Conservation (phyloP, 352 stramenopile species). For the Phytophthora sp. region DNA sequence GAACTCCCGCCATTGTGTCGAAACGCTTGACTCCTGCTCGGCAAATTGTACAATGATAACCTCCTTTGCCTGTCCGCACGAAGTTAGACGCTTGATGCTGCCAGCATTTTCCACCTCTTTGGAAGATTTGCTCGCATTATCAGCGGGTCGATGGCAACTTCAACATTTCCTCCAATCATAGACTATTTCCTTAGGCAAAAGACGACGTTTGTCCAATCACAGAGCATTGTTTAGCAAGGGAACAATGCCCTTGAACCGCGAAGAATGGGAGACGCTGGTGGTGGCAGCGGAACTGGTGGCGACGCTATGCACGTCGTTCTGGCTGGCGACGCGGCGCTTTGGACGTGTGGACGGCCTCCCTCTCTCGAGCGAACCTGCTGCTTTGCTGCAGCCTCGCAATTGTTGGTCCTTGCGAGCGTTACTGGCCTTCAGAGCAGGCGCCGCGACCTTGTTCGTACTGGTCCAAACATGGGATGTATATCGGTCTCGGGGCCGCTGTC, state of each 20-base stretch:
- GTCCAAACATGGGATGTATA: conserved; percentile 70
- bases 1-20: conserved; percentile 23
- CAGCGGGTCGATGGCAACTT: background rate
- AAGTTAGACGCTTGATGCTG: no score
- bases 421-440: conserved; percentile 42
- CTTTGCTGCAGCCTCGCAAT: conserved; percentile 48
- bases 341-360: conserved; percentile 43
- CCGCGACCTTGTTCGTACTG: conserved; percentile 57
- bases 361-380: conserved; percentile 33
- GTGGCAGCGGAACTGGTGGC: conserved; percentile 55
- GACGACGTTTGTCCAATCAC: conserved; percentile 20
- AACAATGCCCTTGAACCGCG: conserved; percentile 28
- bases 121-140: conserved; percentile 4
- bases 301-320: conserved; percentile 52
- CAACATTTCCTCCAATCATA: conserved; percentile 17
- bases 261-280: conserved; percentile 61
- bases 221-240: conserved; percentile 13
- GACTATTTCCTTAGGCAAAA: conserved; percentile 13
- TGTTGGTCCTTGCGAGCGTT: conserved; percentile 54
- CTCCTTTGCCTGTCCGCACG: background rate
- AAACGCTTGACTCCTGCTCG: background rate
- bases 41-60: conserved; percentile 25
- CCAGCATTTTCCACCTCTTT: background rate
- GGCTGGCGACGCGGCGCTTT: conserved; percentile 47
- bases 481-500: conserved; percentile 51